These are phyloP conservation scores for Cyanidiococcus yangmingshanensis DNA, from an alignment of 23 red algal genomes.

Conservation along the genomic window DNA sequence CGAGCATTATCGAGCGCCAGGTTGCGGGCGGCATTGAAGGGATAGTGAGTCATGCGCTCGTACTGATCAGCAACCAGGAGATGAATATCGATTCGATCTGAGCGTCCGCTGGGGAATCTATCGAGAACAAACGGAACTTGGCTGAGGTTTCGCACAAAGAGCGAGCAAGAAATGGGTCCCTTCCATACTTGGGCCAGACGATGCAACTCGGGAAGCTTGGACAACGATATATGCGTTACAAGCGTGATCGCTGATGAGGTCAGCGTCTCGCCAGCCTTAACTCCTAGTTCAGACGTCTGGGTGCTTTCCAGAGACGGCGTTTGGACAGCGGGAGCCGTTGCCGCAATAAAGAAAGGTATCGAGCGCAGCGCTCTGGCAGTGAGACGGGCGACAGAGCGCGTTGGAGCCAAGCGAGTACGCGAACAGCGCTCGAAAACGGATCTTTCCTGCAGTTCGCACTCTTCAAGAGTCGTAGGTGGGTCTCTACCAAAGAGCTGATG, in stretches of 20 bases:
- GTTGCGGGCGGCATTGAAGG: conserved; percentile 72
- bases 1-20: conserved; percentile 41
- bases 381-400: not conserved
- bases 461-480: not conserved
- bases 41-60: not conserved
- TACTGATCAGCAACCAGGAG: not conserved
- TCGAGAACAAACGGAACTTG: not conserved
- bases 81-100: not conserved
- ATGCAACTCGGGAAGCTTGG: not conserved
- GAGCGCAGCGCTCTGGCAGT: conserved; percentile 6
- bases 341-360: not conserved
- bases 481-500: not conserved
- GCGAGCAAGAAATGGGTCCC: not conserved
- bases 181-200: not conserved
- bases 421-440: not conserved
- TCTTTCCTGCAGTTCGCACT: not conserved
- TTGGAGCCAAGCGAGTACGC: not conserved
- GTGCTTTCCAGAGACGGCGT: not conserved
- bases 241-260: not conserved
- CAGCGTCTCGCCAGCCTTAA: not conserved
- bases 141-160: not conserved
- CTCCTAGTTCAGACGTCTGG: not conserved
- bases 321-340: not conserved
- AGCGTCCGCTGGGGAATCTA: not conserved
- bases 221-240: not conserved